These are phyloP conservation scores for Fusarium neocosmosporiellum DNA, from an alignment of 2,329 filamentous ascomycete species.

Conservation along the genomic window DNA sequence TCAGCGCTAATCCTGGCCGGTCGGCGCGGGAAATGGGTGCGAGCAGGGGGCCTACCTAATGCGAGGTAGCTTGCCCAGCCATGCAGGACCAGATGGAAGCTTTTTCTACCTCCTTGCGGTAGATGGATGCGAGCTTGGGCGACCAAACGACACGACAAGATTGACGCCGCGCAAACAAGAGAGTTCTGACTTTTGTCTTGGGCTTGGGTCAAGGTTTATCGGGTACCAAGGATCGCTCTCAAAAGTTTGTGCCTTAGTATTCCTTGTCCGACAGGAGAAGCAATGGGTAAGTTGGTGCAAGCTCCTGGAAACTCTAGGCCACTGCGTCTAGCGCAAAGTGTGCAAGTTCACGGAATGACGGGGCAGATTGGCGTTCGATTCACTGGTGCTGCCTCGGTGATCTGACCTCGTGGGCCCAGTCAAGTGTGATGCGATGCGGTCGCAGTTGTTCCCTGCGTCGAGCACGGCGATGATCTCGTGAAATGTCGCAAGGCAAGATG, in stretches of 20 bases:
- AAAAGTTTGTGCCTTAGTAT: background rate
- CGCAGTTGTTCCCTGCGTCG: conserved; percentile 12
- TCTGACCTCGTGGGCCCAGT: background rate
- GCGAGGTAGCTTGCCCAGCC: background rate
- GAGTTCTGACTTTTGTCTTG: background rate
- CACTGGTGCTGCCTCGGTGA: background rate
- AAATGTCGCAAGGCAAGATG: conserved; percentile 20
- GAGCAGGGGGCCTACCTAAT: conserved; percentile 26
- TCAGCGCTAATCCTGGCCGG: conserved; percentile 38
- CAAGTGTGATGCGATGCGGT: conserved; percentile 1
- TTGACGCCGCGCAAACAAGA: background rate
- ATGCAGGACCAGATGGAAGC: conserved; percentile 3
- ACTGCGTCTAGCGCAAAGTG: background rate
- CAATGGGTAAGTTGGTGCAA: background rate
- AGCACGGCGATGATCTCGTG: conserved; percentile 18
- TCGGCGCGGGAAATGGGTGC: conserved; percentile 33
- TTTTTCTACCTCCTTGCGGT: background rate
- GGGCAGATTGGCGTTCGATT: background rate
- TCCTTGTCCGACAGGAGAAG: background rate
- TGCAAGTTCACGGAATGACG: background rate
- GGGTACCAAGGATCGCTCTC: background rate
- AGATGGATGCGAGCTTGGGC: background rate
- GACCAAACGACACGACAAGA: background rate
- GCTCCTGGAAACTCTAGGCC: background rate
- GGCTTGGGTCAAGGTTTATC: conserved; percentile 1